Evolutionary conservation across 2,329 filamentous ascomycete genomes (phyloP), one percentile per base, ranked within the genome.

Genomic region (Hypoxylon sp.): DNA sequence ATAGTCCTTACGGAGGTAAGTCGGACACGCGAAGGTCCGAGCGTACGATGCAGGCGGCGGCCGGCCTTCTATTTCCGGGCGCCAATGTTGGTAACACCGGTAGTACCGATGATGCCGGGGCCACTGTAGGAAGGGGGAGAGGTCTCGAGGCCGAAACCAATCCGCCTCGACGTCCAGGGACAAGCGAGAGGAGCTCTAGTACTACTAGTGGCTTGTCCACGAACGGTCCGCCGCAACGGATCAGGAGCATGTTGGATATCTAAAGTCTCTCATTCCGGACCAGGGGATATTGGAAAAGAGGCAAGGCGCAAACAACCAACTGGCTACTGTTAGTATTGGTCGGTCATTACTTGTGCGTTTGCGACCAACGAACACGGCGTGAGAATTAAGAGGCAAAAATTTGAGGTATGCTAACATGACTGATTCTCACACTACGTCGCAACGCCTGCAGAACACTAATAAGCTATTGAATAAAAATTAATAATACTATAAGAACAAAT

Each of bases 201-300:
- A 74, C 75, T 1, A 76, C 72, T 41, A 82, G 82, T 29, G 73
- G 72, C n/a, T 70, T 76, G 41, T 84, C 81, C 4, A 72, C 80
- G 10, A 74, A 69, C 5, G 75, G 70, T n/a, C 78, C 77, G 50
- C 81, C 82, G n/a, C 81, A 84, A 67, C 78, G 83, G 65, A 72
- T 85, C 4, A 77, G 74, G 65, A 86, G 83, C 67, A 86, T 86
- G 83, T 63, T 86, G 64, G 83, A 86, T 65, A 67, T 86, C 11
- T 86, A 71, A 69, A 17, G n/a, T 41, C 13, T 15, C 29, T n/a
- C 15, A 33, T 35, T 13, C 4, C 5, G 1, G 31, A 17, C 15
- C 17, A 23, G 10, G 10, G 23, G 33, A 15, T 21, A 48, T 46
- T 6, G 24, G 18, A 17, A 24, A 5, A 18, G 15, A 41, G 17